A percentile compares a stretch with the other conserved stretches of the same genome.
phyloP scores from a whole-genome alignment of 2,329 filamentous ascomycete species.

The Lasiodiplodia sp. region DNA sequence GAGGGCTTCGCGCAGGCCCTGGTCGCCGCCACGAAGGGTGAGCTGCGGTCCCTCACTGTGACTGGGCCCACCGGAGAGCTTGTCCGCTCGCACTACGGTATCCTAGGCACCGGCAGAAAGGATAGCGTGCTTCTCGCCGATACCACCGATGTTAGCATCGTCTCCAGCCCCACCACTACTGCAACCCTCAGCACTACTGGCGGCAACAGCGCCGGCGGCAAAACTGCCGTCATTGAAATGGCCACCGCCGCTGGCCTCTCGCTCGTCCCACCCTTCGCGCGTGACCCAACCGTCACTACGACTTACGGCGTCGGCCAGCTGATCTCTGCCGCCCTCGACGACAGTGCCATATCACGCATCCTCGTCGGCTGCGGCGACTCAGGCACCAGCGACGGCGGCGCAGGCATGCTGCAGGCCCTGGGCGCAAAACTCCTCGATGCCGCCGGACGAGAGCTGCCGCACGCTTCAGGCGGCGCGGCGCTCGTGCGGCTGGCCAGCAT shows the following conservation, averaged over 20 bases:
- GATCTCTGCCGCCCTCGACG: slow-evolving; percentile 55
- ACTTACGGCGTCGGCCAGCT: slow-evolving; percentile 62
- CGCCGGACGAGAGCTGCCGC: slow-evolving; percentile 48
- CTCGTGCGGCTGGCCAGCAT: slow-evolving; percentile 49
- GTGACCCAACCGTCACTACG: slow-evolving; percentile 59
- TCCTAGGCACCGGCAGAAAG: slow-evolving; percentile 42
- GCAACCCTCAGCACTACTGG: neutral
- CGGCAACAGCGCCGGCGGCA: slow-evolving; percentile 30
- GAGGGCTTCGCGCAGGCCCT: slow-evolving; percentile 60
- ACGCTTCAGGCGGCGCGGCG: slow-evolving; percentile 51
- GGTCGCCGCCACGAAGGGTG: slow-evolving; percentile 53
- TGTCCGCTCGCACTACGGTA: slow-evolving; percentile 57
- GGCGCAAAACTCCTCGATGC: slow-evolving; percentile 54
- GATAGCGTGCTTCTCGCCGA: no score
- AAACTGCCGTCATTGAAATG: slow-evolving; percentile 61
- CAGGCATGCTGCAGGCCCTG: slow-evolving; percentile 63
- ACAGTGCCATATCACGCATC: slow-evolving; percentile 53
- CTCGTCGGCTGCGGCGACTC: slow-evolving; percentile 63
- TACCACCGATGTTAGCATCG: neutral
- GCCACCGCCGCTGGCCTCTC: slow-evolving; percentile 61
- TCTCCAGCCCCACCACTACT: no score
- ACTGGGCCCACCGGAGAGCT: slow-evolving; percentile 54
- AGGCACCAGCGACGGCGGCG: slow-evolving; percentile 62
- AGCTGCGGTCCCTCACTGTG: slow-evolving; percentile 48
- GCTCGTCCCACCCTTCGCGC: slow-evolving; percentile 54